Base-by-base conservation (phyloP, 2,329 filamentous ascomycete genomes). In the Sporothrix phasma region DNA sequence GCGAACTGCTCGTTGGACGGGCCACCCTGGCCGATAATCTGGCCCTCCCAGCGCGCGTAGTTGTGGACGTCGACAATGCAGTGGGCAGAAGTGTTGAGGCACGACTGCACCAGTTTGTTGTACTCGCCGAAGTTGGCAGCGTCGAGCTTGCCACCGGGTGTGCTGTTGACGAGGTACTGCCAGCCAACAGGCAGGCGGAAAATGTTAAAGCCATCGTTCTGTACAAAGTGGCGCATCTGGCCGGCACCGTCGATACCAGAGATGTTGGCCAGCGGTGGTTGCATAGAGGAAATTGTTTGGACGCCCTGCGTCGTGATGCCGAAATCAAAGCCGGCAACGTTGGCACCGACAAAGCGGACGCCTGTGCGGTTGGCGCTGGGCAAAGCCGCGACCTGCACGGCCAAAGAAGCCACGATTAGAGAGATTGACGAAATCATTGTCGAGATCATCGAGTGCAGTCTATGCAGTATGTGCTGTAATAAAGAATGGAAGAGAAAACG, bases 21-120 rank as follows among this genome's bases (percentile, higher is more conserved):
- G 0, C 84, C 85, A 15, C 84, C 85, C 70, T 88, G 85, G 1
- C 86, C 86, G 63, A 88, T 81, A 67, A 88, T 84, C 2, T 74
- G 73, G 8, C 81, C 82, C 67, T 88, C 81, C 78, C 81, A 87
- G 61, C 85, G 78, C 83, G 74, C 11, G 78, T 81, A 84, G 72
- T 83, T 83, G 74, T 84, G 67, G 29, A 83, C 66, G 69, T 84
- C 81, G 43, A 83, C 71, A 19, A 83, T 76, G 68, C 81, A 84
- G 53, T 73, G 69, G 0, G 79, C 78, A 3, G 79, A 79, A 0
- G 79, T 78, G 34, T 63, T 71, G 15, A 83, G 69, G 67, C 81
- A 83, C 19, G 74, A 77, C 69, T 81, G 75, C 3, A 84, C 76
- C n/a, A 83, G 71, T 47, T 73, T 70, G 66, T 83, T 78, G 68